Percentiles rank a stretch among this genome's conserved stretches.
These are phyloP conservation scores for Saccharomyces pastorianus DNA, from an alignment of 1,139 yeast species.

Conservation along the genomic window DNA sequence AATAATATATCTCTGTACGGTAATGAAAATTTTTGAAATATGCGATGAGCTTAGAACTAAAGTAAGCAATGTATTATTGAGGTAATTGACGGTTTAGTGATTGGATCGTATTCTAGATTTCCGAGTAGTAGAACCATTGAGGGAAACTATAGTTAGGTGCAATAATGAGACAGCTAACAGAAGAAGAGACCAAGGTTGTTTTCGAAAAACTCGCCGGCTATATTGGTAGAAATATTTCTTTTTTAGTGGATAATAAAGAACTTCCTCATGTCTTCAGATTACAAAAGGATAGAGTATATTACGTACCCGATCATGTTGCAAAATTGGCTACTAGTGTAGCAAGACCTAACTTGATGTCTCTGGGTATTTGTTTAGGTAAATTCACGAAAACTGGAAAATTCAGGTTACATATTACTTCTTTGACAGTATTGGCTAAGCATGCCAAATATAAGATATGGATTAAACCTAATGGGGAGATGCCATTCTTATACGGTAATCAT, in stretches of 20 bases:
- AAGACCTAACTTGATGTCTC: constrained; percentile 80
- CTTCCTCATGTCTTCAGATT: constrained; percentile 91
- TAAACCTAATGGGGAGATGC: constrained; percentile 97
- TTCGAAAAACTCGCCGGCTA: constrained; percentile 94
- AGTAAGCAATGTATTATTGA: background rate
- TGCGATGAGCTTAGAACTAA: constrained; percentile 14
- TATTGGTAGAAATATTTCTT: constrained; percentile 88
- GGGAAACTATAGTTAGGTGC: background rate
- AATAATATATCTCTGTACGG: background rate
- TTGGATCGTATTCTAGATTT: background rate
- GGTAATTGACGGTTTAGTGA: background rate
- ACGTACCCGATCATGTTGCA: constrained; percentile 76
- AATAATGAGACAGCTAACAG: constrained; percentile 87
- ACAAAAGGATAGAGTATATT: constrained; percentile 93
- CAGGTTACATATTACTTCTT: constrained; percentile 87
- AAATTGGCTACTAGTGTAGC: constrained; percentile 85
- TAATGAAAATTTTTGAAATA: background rate
- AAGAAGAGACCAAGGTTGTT: constrained; percentile 92
- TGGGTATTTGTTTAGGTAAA: constrained; percentile 90
- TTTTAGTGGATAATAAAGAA: constrained; percentile 77
- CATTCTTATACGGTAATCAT: constrained; percentile 92
- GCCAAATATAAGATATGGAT: constrained; percentile 96
- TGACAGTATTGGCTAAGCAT: constrained; percentile 71
- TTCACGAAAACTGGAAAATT: constrained; percentile 97
- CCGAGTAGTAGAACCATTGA: background rate